Evolutionary conservation across 495 filamentous ascomycete genomes (phyloP).

Genomic region (Letharia columbiana): DNA sequence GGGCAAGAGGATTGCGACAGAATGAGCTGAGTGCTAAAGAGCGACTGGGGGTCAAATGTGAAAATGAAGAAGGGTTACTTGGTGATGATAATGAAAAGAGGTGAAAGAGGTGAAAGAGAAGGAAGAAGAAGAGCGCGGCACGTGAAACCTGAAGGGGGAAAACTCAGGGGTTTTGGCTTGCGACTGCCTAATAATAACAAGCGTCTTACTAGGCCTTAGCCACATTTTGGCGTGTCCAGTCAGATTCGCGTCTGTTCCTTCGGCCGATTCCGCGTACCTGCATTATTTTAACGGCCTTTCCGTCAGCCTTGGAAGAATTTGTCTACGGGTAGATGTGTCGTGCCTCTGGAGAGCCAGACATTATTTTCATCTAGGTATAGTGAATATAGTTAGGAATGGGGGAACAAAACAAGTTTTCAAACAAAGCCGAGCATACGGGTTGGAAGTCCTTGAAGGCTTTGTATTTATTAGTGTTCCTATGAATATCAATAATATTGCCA

Average conservation of each 20-base stretch:
- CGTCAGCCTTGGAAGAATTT: not conserved
- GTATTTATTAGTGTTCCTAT: no score
- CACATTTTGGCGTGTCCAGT: not conserved
- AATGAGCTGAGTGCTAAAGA: constrained; percentile 20
- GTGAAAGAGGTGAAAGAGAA: not conserved
- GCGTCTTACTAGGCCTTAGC: not conserved
- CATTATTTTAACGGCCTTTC: not conserved
- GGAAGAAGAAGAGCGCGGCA: constrained; percentile 10
- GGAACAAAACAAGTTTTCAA: no score
- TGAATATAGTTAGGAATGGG: no score
- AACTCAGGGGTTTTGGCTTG: constrained; percentile 2
- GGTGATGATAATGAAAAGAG: constrained; percentile 8
- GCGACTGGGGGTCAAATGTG: constrained; percentile 23
- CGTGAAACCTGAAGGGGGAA: constrained; percentile 21
- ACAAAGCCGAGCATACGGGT: not conserved
- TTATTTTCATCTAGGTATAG: no score
- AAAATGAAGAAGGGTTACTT: constrained; percentile 3
- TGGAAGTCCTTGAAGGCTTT: not conserved
- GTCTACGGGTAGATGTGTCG: no score
- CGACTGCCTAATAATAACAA: constrained; percentile 4
- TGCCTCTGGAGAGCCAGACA: no score
- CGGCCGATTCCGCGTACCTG: not conserved
- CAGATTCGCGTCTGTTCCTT: not conserved
- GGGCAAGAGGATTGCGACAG: constrained; percentile 2
- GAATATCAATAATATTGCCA: no score